Base-by-base conservation (phyloP, 371 early-diverging fungal species). In the Mortierella sp. region DNA sequence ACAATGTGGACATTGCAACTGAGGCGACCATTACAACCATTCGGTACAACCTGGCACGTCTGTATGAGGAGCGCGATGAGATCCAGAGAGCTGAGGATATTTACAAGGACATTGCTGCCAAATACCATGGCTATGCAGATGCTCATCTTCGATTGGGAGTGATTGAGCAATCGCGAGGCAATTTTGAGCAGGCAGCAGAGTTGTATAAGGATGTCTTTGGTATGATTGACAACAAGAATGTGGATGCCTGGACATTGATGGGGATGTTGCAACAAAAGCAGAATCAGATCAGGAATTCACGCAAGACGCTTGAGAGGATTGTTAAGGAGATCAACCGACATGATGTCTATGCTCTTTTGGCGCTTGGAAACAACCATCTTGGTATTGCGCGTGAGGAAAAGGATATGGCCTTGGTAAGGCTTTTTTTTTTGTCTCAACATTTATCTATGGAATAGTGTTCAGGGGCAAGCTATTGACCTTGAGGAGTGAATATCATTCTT, bases 301-400 rank as follows among this genome's bases (percentile, higher is more conserved):
- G 93, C 45, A 85, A 90, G 55, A 87, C 91, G 0, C 91, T 88
- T 72, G 97, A 96, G 77, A 85, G 88, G 45, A 91, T 97, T 0
- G 84, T 96, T 7, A 87, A 87, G 65, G 87, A 91, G 21, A 88
- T 93, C 51, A 91, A 95, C 71, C 90, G 89, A 56, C 87, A 96
- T 62, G 93, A 96, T 72, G 58, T 89, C 9, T 95, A 94, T 72
- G 90, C 96, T 1, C 89, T 96, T 43, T 85, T 92, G 64, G 87
- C 91, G 18, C 87, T 95, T 1, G 98, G 97, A 23, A 95, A 97
- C 81, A 90, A 90, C 56, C 90, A 93, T 67, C 83, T 95, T 45
- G 75, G 84, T 1, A 85, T 89, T 43, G 89, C 89, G 18, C 74
- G 88, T 44, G 88, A 88, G 62, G 66, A 84, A 60, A 89, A 79